Conservation (phyloP, 2,329 filamentous ascomycete genomes). For the Massarina eburnea region DNA sequence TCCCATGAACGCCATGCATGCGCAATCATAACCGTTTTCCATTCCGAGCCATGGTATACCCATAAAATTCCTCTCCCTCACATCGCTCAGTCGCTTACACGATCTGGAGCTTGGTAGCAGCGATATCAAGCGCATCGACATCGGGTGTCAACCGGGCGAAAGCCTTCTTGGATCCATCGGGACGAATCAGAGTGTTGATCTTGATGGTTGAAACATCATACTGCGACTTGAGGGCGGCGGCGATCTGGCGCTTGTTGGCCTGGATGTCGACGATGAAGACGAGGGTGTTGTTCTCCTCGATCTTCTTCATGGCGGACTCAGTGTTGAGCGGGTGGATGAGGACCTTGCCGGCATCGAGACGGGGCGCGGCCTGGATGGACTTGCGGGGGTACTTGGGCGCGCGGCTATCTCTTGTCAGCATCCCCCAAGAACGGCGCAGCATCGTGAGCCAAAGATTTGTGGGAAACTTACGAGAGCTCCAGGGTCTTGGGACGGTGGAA, state of each 20-base stretch:
- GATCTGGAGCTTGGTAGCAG: conserved; percentile 96
- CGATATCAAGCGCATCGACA: conserved; percentile 98
- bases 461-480: conserved; percentile 62
- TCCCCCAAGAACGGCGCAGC: too few species aligned
- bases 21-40: conserved; percentile 40
- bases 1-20: conserved; percentile 43
- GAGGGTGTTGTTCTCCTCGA: conserved; percentile 99
- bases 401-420: conserved; percentile 48
- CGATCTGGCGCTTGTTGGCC: conserved; percentile 99
- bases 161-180: conserved; percentile 98
- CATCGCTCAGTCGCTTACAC: conserved; percentile 64
- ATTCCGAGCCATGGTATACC: conserved; percentile 32
- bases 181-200: conserved; percentile 99
- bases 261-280: conserved; percentile 91
- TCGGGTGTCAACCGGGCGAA: conserved; percentile 94
- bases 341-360: conserved; percentile 96
- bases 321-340: conserved; percentile 98
- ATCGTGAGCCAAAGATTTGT: background rate
- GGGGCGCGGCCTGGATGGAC: conserved; percentile 84
- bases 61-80: conserved; percentile 27
- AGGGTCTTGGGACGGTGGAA: conserved; percentile 99
- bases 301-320: conserved; percentile 99
- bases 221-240: conserved; percentile 96
- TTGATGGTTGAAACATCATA: conserved; percentile 98
- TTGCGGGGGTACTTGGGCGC: conserved; percentile 96